phyloP scores from a whole-genome alignment of 352 stramenopile species.

The Phytophthora uliginosa region DNA sequence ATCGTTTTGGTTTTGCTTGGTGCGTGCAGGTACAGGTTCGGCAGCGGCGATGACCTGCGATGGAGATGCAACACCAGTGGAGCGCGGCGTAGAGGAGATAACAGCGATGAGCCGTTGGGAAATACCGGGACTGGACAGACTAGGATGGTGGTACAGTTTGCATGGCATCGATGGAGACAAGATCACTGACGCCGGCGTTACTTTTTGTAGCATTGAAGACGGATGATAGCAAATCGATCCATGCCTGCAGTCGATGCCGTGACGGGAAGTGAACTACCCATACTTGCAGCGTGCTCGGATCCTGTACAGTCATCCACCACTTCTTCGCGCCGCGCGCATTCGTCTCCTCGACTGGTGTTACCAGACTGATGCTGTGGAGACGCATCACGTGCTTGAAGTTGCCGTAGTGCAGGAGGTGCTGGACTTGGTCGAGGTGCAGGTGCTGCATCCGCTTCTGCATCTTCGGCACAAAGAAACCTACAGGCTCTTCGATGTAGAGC shows the following conservation, averaged over 20 bases:
- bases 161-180: slow-evolving; percentile 35
- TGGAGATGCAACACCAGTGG: background rate
- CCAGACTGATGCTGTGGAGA: slow-evolving; percentile 67
- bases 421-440: slow-evolving; percentile 72
- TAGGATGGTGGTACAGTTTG: slow-evolving; percentile 10
- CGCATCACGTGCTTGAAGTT: slow-evolving; percentile 63
- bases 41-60: background rate
- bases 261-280: slow-evolving; percentile 76
- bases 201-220: slow-evolving; percentile 49
- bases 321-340: slow-evolving; percentile 34
- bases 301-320: slow-evolving; percentile 81
- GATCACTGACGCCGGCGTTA: slow-evolving; percentile 48
- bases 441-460: slow-evolving; percentile 52
- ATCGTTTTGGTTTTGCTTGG: slow-evolving; percentile 36
- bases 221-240: slow-evolving; percentile 50
- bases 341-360: slow-evolving; percentile 64
- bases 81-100: background rate
- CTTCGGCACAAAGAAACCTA: slow-evolving; percentile 54
- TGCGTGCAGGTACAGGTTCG: slow-evolving; percentile 34
- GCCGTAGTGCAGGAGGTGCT: slow-evolving; percentile 65
- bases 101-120: slow-evolving; percentile 4
- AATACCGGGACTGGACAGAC: background rate
- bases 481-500: slow-evolving; percentile 67
- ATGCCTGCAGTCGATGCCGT: slow-evolving; percentile 43
- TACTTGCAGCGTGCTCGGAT: slow-evolving; percentile 59